phyloP scores from a whole-genome alignment of 139 green algal species.

The Chlorella sp. region DNA sequence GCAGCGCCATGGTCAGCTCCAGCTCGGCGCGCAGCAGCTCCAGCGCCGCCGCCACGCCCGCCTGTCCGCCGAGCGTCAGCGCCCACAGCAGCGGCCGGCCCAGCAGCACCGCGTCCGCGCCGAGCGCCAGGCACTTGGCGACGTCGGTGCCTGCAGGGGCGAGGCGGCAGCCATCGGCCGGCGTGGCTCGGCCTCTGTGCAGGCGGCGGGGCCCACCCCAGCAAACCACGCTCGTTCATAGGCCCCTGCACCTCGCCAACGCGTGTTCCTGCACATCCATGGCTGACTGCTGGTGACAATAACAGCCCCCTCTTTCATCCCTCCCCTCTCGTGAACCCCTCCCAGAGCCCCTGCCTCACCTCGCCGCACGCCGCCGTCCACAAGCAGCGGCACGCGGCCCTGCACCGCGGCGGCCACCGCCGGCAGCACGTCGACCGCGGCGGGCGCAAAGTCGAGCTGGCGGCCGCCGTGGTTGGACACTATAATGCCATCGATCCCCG shows the following conservation, averaged over 20 bases:
- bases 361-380: conserved; percentile 87
- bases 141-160: conserved; percentile 48
- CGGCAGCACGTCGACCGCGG: conserved; percentile 77
- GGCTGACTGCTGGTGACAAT: too few species aligned
- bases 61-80: conserved; percentile 77
- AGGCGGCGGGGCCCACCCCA: too few species aligned
- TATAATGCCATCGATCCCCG: conserved; percentile 82
- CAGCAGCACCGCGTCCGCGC: conserved; percentile 85
- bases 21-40: conserved; percentile 60
- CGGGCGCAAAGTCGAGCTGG: conserved; percentile 87
- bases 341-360: too few species aligned
- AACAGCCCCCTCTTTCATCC: too few species aligned
- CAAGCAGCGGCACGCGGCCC: conserved; percentile 75
- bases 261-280: too few species aligned
- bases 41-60: conserved; percentile 64
- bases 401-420: conserved; percentile 66
- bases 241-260: too few species aligned
- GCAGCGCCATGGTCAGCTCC: conserved; percentile 67
- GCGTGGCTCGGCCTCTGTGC: too few species aligned
- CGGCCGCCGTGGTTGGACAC: conserved; percentile 83
- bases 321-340: too few species aligned
- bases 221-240: too few species aligned
- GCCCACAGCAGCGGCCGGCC: conserved; percentile 91
- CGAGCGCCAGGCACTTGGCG: conserved; percentile 91
- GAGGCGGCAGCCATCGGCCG: too few species aligned